Percentiles rank a stretch among this genome's conserved stretches.
Conservation (phyloP, 805 yeast species). For the Metschnikowia lochheadii region DNA sequence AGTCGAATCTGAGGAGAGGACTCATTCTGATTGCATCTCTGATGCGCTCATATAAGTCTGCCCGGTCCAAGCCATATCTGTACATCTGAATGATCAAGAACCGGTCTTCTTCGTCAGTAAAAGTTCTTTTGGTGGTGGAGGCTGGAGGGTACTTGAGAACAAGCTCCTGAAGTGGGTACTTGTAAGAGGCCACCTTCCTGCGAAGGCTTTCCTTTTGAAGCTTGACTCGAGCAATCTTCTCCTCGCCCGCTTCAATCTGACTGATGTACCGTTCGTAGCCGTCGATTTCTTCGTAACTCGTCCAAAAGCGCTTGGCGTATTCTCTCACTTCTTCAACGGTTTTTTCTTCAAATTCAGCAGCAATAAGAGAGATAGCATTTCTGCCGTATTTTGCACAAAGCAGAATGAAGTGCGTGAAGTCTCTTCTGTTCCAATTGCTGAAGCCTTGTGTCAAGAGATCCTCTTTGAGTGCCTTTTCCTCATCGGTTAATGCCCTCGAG, state of each 20-base stretch:
- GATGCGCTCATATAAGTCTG: slow-evolving; percentile 73
- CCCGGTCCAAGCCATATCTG: slow-evolving; percentile 74
- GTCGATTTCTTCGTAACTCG: slow-evolving; percentile 70
- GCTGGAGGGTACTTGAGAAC: slow-evolving; percentile 69
- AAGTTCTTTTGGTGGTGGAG: slow-evolving; percentile 56
- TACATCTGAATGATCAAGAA: slow-evolving; percentile 77
- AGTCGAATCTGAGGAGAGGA: slow-evolving; percentile 81
- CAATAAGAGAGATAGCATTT: slow-evolving; percentile 63
- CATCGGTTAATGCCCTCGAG: slow-evolving; percentile 78
- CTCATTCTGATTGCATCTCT: slow-evolving; percentile 69
- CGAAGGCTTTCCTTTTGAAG: slow-evolving; percentile 77
- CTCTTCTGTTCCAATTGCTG: slow-evolving; percentile 80
- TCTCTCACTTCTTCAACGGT: slow-evolving; percentile 72
- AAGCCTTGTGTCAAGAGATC: slow-evolving; percentile 64
- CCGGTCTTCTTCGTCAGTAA: slow-evolving; percentile 86
- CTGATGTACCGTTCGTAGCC: slow-evolving; percentile 80
- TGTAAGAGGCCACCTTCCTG: slow-evolving; percentile 64
- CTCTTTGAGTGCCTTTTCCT: slow-evolving; percentile 63
- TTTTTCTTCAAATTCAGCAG: slow-evolving; percentile 79
- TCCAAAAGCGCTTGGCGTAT: slow-evolving; percentile 82
- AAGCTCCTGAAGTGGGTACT: slow-evolving; percentile 77
- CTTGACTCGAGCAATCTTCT: slow-evolving; percentile 58
- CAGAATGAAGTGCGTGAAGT: slow-evolving; percentile 76
- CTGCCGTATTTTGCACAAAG: slow-evolving; percentile 78
- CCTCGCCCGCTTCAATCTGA: slow-evolving; percentile 88